Evolutionary conservation across 2,329 filamentous ascomycete species (phyloP), one percentile per base, ranked within the genome.

Genomic region (Allantophomopsis cytisporea): DNA sequence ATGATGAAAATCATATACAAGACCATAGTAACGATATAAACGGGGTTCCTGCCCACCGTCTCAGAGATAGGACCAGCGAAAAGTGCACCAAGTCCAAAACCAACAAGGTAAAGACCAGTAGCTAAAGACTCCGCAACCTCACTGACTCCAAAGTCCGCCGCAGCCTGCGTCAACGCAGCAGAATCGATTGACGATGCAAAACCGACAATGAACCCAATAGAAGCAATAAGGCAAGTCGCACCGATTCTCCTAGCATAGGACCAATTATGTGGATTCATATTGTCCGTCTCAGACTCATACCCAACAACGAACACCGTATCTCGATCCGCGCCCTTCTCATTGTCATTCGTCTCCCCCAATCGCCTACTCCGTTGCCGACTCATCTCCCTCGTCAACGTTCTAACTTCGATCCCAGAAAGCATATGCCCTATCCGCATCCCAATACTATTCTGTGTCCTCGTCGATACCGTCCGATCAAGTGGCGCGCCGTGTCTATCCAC

Each of bases 31-130:
- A 61, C 52, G 46, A 71, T 63, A 52, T 77, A 76, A 14, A 80
- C 60, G 18, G 68, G 51, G 47, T 79, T 69, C 2, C 72, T 64
- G 6, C 72, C 77, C 38, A 69, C 74, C 11, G 80, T 52, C 50
- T 83, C 45, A 7, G 45, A 47, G 23, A 83, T 54, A 0, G 76
- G 76, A 4, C 77, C 78, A 73, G 76, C 81, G 2, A 81, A 70
- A 48, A 79, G 59, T 4, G 77, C 76, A 0, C 75, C 76, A 16
- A 77, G 60, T 4, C 61, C 74, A 0, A 80, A 59, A 0, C 73
- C 76, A 10, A 78, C 54, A 7, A 76, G 66, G 52, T 75, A 81
- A 6, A 76, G 54, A 0, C 74, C 68, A 0, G 80, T 54, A 0
- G 71, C 69, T 0, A 80, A 54, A 11, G 80, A 61, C 2, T 74